Evolutionary conservation across 192 early-diverging fungal genomes (phyloP), one percentile per base, ranked within the genome.

Genomic region (Coemansia sp.): DNA sequence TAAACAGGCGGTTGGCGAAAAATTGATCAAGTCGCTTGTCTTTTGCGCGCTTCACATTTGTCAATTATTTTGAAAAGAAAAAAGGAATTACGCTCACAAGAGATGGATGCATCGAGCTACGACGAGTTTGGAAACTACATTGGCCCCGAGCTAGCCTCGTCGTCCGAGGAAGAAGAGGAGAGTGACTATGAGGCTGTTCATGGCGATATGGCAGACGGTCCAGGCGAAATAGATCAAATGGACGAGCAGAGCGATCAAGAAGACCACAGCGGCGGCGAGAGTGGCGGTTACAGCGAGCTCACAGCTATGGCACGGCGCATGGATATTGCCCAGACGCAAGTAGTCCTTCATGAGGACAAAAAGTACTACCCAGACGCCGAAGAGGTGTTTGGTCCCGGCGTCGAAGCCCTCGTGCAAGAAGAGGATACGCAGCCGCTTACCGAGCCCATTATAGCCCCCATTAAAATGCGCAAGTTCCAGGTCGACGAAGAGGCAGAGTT

Each of bases 81-180:
- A 54, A 49, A 8, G n/a, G 18, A 49, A 49, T 16, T n/a, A 1
- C 46, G 46, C 46, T 0, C 46, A 49, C 46, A 54, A 3, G 29
- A 57, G 54, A 94, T 94, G 93, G 91, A 93, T 70, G 91, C 90
- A 71, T 87, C 89, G 55, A 80, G 90, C 33, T 95, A 94, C 71
- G 94, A 95, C 82, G 94, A 95, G 79, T 96, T 95, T 85, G 97
- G 97, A 67, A 99, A 99, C 88, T 99, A 99, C 86, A 93, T 99
- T 81, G 98, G 98, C 20, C 94, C 96, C 41, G 96, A 98, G 66
- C 85, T 98, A 40, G 92, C 91, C 46, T 74, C 78, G 42, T 79
- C 82, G 12, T 79, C 77, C 29, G 89, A 90, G 52, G 88, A 89
- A 34, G 86, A 89, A 38, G 87, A 87, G 38, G 82, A 76, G 40